Evolutionary conservation across 108 stramenopile genomes (phyloP).

Genomic region (Aureococcus anophagefferens): DNA sequence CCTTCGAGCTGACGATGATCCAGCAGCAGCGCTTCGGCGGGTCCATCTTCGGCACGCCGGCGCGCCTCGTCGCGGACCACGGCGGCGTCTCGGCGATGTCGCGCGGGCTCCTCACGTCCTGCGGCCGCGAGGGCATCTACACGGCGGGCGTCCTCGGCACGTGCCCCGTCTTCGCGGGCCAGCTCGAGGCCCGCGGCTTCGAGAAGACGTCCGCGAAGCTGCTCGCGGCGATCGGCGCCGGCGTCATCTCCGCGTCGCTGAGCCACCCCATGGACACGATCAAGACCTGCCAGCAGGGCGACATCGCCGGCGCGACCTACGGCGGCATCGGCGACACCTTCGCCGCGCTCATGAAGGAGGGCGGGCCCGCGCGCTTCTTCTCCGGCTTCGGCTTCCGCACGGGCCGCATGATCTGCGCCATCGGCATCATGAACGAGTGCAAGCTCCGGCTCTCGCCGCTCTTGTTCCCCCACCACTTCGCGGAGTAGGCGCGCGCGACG

Average conservation of each 20-base stretch:
- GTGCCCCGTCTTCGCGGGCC: slow-evolving; percentile 68
- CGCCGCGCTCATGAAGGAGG: not conserved
- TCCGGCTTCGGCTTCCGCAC: not conserved
- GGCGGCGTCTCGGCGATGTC: slow-evolving; percentile 32
- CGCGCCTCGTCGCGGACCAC: slow-evolving; percentile 27
- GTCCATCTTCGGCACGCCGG: slow-evolving; percentile 45
- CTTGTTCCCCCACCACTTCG: not conserved
- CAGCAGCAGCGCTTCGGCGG: slow-evolving; percentile 87
- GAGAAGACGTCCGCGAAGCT: slow-evolving; percentile 64
- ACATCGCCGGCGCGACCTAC: slow-evolving; percentile 6
- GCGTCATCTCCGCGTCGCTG: slow-evolving; percentile 40
- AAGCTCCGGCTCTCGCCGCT: slow-evolving; percentile 1
- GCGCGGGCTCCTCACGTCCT: slow-evolving; percentile 67
- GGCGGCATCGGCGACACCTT: not conserved
- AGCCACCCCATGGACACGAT: slow-evolving; percentile 83
- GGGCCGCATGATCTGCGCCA: not conserved
- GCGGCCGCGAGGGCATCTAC: slow-evolving; percentile 79
- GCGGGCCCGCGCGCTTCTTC: not conserved
- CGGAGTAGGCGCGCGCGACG: no score
- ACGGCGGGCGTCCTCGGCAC: slow-evolving; percentile 77
- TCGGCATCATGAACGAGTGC: slow-evolving; percentile 2
- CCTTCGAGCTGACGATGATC: slow-evolving; percentile 87
- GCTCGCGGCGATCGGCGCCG: slow-evolving; percentile 66
- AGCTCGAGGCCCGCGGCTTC: slow-evolving; percentile 32
- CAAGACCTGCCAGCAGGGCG: slow-evolving; percentile 92